Conservation (phyloP, 345 rosid species). For the Capsella bursapastoris region DNA sequence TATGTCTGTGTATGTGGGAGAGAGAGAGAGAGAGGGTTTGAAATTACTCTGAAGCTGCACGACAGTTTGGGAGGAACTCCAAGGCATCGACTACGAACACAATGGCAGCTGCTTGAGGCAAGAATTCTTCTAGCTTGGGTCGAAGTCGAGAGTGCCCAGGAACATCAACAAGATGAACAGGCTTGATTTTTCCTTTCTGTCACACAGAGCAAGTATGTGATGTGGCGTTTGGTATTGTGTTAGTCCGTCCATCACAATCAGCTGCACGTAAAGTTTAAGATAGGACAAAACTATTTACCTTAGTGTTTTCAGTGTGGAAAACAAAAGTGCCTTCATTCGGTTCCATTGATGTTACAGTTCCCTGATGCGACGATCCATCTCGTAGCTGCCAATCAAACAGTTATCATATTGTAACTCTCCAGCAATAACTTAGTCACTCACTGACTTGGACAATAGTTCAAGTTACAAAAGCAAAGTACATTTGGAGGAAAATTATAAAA, state of each 20-base stretch:
- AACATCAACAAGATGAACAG: constrained; percentile 89
- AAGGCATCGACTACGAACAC: constrained; percentile 87
- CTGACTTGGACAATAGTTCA: background rate
- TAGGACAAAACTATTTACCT: constrained; percentile 51
- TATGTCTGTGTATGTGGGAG: background rate
- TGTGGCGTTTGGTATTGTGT: background rate
- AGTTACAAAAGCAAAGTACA: background rate
- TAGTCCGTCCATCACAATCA: constrained; percentile 13
- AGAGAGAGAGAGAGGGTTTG: constrained; percentile 18
- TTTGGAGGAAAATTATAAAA: background rate
- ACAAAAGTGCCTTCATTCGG: constrained; percentile 85
- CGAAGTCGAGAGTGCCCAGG: constrained; percentile 95
- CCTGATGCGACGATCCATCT: constrained; percentile 87
- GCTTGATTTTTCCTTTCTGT: constrained; percentile 74
- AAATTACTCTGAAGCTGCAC: constrained; percentile 77
- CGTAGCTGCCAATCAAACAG: constrained; percentile 65
- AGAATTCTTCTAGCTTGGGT: constrained; percentile 76
- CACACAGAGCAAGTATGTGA: constrained; percentile 21
- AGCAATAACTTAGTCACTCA: constrained; percentile 9
- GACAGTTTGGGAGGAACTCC: constrained; percentile 85
- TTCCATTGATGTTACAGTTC: constrained; percentile 96
- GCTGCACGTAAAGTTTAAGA: background rate
- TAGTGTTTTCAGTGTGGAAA: constrained; percentile 65
- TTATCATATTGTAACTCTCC: constrained; percentile 14
- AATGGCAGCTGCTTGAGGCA: constrained; percentile 85